Percentiles rank a stretch among this genome's conserved stretches.
These are phyloP conservation scores for Glutinoglossum americanum DNA, from an alignment of 495 filamentous ascomycete genomes.

Conservation along the genomic window DNA sequence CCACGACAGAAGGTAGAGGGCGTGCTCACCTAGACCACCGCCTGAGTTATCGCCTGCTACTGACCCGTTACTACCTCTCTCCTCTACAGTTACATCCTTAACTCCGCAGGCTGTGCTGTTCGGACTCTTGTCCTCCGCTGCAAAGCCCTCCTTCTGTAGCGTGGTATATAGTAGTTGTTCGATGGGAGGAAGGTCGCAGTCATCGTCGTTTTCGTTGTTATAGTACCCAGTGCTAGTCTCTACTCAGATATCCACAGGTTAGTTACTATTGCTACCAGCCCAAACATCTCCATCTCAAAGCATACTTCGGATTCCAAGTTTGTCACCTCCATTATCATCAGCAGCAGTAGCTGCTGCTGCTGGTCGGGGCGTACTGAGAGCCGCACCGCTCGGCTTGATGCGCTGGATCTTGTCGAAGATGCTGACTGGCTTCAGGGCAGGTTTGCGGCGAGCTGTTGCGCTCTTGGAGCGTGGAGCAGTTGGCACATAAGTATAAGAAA, in stretches of 20 bases:
- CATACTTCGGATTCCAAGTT: not conserved
- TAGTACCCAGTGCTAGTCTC: not conserved
- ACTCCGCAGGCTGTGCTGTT: not conserved
- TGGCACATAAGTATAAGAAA: not conserved
- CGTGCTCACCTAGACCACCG: not conserved
- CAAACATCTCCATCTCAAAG: not conserved
- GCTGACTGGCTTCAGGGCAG: not conserved
- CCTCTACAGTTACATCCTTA: not conserved
- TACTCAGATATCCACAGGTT: not conserved
- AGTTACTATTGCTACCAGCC: not conserved
- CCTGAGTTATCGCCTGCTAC: not conserved
- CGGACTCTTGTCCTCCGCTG: not conserved
- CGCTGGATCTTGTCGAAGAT: not conserved
- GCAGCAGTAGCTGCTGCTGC: not conserved
- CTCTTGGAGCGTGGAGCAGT: not conserved
- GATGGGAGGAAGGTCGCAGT: slow-evolving; percentile 1
- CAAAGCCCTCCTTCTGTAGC: not conserved
- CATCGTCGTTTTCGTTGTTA: not conserved
- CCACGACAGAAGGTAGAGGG: not conserved
- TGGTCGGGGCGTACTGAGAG: not conserved
- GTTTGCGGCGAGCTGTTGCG: not conserved
- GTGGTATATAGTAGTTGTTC: not conserved
- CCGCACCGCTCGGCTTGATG: not conserved
- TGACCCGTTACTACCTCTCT: not conserved
- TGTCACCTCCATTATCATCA: not conserved